Evolutionary conservation across 768 basidiomycete species (phyloP).

Genomic region (Cystobasidium tubakii): DNA sequence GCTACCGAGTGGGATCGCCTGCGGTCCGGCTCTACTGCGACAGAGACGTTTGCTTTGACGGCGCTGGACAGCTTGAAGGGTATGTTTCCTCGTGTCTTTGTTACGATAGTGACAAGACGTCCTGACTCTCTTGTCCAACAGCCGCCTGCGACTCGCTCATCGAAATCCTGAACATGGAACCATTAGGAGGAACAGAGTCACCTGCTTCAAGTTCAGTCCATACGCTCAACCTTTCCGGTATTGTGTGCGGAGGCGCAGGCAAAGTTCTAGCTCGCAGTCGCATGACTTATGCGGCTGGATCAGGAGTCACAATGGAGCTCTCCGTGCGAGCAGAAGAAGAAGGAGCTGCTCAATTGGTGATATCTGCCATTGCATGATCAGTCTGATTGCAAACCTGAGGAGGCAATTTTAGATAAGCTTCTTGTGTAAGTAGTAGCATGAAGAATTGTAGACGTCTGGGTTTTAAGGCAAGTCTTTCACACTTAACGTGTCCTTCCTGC

Average conservation of each 20-base stretch:
- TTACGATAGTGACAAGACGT: no score
- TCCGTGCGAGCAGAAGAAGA: constrained; percentile 85
- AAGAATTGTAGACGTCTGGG: neutral
- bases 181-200: constrained; percentile 80
- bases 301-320: constrained; percentile 88
- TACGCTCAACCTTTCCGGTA: constrained; percentile 84
- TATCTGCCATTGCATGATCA: constrained; percentile 69
- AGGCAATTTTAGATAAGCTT: neutral
- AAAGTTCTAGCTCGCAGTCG: constrained; percentile 88
- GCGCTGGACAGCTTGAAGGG: constrained; percentile 92
- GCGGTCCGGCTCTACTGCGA: constrained; percentile 66
- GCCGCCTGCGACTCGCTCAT: constrained; percentile 94
- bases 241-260: constrained; percentile 87
- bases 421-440: neutral
- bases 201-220: constrained; percentile 81
- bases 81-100: constrained; percentile 51
- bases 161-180: constrained; percentile 94
- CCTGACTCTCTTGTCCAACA: constrained; percentile 48
- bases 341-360: constrained; percentile 74
- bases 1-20: constrained; percentile 91
- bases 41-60: constrained; percentile 87
- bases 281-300: constrained; percentile 86
- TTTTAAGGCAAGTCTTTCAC: no score
- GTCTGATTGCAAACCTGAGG: no score
- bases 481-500: no score